Evolutionary conservation across 257 asterid species (phyloP), one percentile per base, ranked within the genome.

Genomic region (Fraxinus pennsylvanica): DNA sequence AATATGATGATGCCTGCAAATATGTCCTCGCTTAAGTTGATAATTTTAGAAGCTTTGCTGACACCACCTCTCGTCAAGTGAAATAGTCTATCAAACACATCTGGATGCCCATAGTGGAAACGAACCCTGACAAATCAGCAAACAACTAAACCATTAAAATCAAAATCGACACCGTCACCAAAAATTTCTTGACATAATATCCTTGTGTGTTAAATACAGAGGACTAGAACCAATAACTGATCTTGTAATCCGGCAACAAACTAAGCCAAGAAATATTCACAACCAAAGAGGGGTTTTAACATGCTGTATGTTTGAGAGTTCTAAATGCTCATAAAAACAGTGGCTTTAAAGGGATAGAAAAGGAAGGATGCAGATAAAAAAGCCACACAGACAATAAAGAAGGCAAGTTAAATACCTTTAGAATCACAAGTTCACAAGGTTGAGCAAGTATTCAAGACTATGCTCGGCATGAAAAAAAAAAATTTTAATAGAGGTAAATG

Each of bases 31-130:
- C 99, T 94, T 67, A 94, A 82, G 92, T 94, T 94, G 91, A 92
- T 92, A 78, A 86, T 84, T 82, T 78, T 91, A 79, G 99, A 94
- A 76, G 99, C 97, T 87, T 94, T 94, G 93, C 99, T 94, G 85
- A 94, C 87, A 73, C 99, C 99, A 81, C 98, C 99, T 83, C 97
- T 86, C 39, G 97, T 89, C 73, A 94, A 88, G 88, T 94, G 99
- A 90, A 94, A 94, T 80, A 94, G 73, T 85, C 98, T 90, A 79
- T 94, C 98, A 30, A 94, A 94, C 76, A 94, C 90, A 84, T 94
- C 98, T 4, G 98, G 99, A 86, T 94, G 99, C 63, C 99, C 99
- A 82, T 94, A 94, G 88, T 92, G 99, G 86, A 94, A 94, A 78
- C 99, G 99, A 71, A 94, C 99, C 93, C 99, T 94, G 94, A 78